Percentiles rank a stretch among this genome's conserved stretches.
Evolutionary conservation across 768 basidiomycete genomes (phyloP).

Genomic region (Ramaria sp.): DNA sequence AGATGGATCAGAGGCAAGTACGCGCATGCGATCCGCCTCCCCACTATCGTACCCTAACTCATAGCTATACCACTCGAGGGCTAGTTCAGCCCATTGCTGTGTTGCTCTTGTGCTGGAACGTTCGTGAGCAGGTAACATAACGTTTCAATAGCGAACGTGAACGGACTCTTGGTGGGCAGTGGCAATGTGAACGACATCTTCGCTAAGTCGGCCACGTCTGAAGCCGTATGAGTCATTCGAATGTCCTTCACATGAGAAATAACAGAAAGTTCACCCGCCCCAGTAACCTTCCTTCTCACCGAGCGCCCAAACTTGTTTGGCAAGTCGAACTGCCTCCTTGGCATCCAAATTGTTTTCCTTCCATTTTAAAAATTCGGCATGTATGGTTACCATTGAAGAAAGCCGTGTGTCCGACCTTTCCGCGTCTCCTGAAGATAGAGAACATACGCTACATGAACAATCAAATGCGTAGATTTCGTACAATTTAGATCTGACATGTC

Average conservation of each 20-base stretch:
- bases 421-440: conserved; percentile 37
- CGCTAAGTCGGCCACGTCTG: conserved; percentile 42
- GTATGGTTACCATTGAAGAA: conserved; percentile 34
- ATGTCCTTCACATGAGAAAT: not conserved
- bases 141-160: not conserved
- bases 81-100: conserved; percentile 37
- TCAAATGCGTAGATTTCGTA: conserved; percentile 42
- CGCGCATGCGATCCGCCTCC: conserved; percentile 30
- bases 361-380: conserved; percentile 36
- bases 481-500: conserved; percentile 34
- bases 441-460: conserved; percentile 49
- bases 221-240: not conserved
- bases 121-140: conserved; percentile 2
- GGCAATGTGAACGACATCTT: conserved; percentile 48
- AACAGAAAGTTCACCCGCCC: conserved; percentile 30
- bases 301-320: conserved; percentile 42
- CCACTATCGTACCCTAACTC: conserved; percentile 47
- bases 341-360: conserved; percentile 32
- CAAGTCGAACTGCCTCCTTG: conserved; percentile 34
- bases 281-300: conserved; percentile 54
- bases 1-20: conserved; percentile 25
- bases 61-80: conserved; percentile 41
- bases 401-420: conserved; percentile 41
- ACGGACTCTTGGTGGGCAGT: conserved; percentile 54
- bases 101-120: conserved; percentile 31